Evolutionary conservation across 306 rosid species (phyloP).

Genomic region (Quercus dentata): DNA sequence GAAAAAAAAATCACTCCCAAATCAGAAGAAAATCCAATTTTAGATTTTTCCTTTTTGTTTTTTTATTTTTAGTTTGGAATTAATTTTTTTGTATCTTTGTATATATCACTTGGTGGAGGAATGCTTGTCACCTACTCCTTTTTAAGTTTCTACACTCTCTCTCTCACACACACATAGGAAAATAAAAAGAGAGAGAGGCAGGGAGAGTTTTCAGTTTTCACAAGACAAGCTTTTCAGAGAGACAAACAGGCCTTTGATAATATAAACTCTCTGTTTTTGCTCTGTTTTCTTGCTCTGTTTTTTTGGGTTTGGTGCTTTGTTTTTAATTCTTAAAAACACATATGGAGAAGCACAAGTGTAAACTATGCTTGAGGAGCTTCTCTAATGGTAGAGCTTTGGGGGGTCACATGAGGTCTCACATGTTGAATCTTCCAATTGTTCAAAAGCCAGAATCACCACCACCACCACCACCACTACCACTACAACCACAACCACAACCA

Average conservation of each 20-base stretch:
- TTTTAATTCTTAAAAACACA: background rate
- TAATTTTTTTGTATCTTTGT: slow-evolving; percentile 21
- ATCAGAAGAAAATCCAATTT: background rate
- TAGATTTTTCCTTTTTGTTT: background rate
- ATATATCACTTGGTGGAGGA: slow-evolving; percentile 62
- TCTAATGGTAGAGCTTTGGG: slow-evolving; percentile 93
- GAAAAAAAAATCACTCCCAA: slow-evolving; percentile 1
- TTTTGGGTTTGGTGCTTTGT: slow-evolving; percentile 5
- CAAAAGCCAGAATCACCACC: slow-evolving; percentile 29
- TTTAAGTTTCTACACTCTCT: slow-evolving; percentile 35
- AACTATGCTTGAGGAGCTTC: slow-evolving; percentile 66
- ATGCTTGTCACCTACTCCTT: slow-evolving; percentile 82
- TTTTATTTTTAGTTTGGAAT: background rate
- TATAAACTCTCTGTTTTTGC: slow-evolving; percentile 23
- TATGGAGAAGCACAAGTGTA: slow-evolving; percentile 88
- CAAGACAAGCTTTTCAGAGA: background rate
- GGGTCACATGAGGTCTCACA: slow-evolving; percentile 98
- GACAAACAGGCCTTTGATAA: background rate
- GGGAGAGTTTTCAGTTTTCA: slow-evolving; percentile 8
- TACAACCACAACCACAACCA: background rate
- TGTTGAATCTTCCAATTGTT: slow-evolving; percentile 69
- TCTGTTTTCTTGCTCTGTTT: slow-evolving; percentile 17
- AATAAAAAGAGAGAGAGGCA: slow-evolving; percentile 8
- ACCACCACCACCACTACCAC: background rate
- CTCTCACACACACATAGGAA: background rate